Percentiles rank a stretch among this genome's conserved stretches.
These are phyloP conservation scores for Juglanconis juglandina DNA, from an alignment of 2,329 filamentous ascomycete genomes.

Conservation along the genomic window DNA sequence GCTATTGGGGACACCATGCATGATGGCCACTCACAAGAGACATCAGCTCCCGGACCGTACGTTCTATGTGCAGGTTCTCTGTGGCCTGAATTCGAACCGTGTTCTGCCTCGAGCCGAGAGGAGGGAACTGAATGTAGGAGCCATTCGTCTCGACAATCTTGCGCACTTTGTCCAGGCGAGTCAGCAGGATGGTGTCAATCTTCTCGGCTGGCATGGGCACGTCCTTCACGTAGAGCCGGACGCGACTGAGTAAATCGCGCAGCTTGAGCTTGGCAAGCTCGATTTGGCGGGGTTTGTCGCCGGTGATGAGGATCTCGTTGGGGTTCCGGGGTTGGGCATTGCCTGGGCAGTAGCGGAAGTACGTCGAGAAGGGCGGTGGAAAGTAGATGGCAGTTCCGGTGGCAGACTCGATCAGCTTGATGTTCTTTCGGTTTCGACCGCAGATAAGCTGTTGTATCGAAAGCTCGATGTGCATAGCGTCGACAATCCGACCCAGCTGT, in stretches of 20 bases:
- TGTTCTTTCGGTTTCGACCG: slow-evolving; percentile 91
- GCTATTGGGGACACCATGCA: slow-evolving; percentile 12
- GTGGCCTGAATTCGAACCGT: slow-evolving; percentile 87
- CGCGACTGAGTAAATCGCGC: slow-evolving; percentile 75
- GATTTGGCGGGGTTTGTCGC: slow-evolving; percentile 80
- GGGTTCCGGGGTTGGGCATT: slow-evolving; percentile 79
- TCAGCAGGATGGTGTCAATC: slow-evolving; percentile 89
- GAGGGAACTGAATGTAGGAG: slow-evolving; percentile 89
- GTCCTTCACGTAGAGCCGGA: slow-evolving; percentile 87
- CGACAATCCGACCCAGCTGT: slow-evolving; percentile 70
- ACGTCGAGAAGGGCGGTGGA: slow-evolving; percentile 84
- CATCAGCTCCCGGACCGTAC: slow-evolving; percentile 95
- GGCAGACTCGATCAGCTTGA: slow-evolving; percentile 93
- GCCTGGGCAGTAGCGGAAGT: slow-evolving; percentile 84
- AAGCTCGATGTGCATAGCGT: slow-evolving; percentile 77
- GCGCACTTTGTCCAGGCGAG: slow-evolving; percentile 89
- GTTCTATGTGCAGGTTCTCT: slow-evolving; percentile 90
- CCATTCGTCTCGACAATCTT: slow-evolving; percentile 98
- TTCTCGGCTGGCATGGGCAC: slow-evolving; percentile 86
- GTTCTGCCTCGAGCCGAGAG: slow-evolving; percentile 78
- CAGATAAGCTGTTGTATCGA: slow-evolving; percentile 89
- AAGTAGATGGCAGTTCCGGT: slow-evolving; percentile 98
- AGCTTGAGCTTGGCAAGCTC: slow-evolving; percentile 86
- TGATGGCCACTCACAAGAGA: slow-evolving; percentile 63
- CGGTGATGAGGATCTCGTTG: slow-evolving; percentile 92